Percentiles rank a stretch among this genome's conserved stretches.
Conservation (phyloP, 257 asterid genomes). For the Scutellaria galericulata region DNA sequence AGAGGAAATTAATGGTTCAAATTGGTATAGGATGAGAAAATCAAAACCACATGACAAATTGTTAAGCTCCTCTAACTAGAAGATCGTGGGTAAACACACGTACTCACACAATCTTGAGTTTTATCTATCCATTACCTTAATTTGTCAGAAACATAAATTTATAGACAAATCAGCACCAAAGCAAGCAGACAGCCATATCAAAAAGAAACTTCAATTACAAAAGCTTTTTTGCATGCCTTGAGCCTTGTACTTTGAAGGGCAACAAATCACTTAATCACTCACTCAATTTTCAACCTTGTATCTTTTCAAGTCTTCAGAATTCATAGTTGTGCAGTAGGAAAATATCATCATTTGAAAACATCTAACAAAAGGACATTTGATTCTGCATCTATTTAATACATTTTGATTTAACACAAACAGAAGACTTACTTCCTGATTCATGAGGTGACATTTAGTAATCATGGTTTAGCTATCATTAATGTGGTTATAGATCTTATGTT, state of each 20-base stretch:
- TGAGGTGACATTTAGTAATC: not conserved
- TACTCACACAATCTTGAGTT: not conserved
- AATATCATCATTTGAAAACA: not conserved
- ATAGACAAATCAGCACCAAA: not conserved
- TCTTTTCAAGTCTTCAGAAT: not conserved
- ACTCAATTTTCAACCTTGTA: not conserved
- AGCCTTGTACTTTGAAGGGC: not conserved
- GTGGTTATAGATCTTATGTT: constrained; percentile 27
- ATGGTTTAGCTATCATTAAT: constrained; percentile 20
- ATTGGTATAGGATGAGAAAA: constrained; percentile 21
- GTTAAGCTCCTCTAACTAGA: not conserved
- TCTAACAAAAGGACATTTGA: not conserved
- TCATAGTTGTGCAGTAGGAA: not conserved
- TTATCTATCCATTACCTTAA: not conserved
- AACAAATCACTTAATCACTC: not conserved
- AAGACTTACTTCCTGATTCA: constrained; percentile 2
- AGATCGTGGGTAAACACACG: not conserved
- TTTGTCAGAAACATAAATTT: not conserved
- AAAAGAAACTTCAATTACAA: not conserved
- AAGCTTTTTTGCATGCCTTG: not conserved
- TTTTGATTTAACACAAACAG: not conserved
- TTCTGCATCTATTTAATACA: not conserved
- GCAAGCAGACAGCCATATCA: constrained; percentile 2
- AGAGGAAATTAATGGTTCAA: constrained; percentile 20
- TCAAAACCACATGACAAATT: constrained; percentile 1